A percentile compares a stretch with the other conserved stretches of the same genome.
Conservation (phyloP, 192 early-diverging fungal species). For the Tieghemiomyces parasiticus region DNA sequence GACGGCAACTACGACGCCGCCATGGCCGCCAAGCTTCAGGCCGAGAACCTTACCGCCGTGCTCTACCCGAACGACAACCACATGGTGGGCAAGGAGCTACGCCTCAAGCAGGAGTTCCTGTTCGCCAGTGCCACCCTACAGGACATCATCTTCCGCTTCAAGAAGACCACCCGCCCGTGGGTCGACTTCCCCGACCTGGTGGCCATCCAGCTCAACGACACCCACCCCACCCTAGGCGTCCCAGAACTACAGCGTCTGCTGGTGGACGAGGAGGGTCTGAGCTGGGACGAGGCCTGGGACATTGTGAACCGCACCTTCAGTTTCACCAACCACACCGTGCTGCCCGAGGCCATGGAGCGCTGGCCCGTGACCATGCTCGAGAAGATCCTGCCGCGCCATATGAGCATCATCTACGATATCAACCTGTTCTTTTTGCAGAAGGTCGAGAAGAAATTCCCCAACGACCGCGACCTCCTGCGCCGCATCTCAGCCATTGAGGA, state of each 20-base stretch:
- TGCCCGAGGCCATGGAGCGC: constrained; percentile 95
- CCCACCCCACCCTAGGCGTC: constrained; percentile 90
- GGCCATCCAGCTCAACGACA: constrained; percentile 96
- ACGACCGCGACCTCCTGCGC: constrained; percentile 71
- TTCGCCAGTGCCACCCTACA: constrained; percentile 83
- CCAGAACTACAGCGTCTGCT: constrained; percentile 87
- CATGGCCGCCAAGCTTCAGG: constrained; percentile 78
- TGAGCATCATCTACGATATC: constrained; percentile 99
- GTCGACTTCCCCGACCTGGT: constrained; percentile 82
- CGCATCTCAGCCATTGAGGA: constrained; percentile 95
- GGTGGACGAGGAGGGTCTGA: constrained; percentile 78
- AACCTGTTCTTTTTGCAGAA: constrained; percentile 95
- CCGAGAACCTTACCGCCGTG: constrained; percentile 89
- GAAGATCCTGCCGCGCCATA: constrained; percentile 87
- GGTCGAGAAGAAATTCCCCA: constrained; percentile 74
- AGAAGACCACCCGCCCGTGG: constrained; percentile 70
- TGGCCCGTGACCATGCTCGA: constrained; percentile 92
- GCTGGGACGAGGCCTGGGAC: constrained; percentile 94
- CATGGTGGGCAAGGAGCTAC: constrained; percentile 87
- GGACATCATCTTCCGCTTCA: constrained; percentile 88
- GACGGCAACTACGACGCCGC: constrained; percentile 85
- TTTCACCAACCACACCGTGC: constrained; percentile 97
- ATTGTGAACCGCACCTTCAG: constrained; percentile 81
- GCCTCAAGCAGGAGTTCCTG: constrained; percentile 97
- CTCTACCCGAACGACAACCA: constrained; percentile 99